phyloP scores from a whole-genome alignment of 306 rosid species.

The Vachellia pachyceras region DNA sequence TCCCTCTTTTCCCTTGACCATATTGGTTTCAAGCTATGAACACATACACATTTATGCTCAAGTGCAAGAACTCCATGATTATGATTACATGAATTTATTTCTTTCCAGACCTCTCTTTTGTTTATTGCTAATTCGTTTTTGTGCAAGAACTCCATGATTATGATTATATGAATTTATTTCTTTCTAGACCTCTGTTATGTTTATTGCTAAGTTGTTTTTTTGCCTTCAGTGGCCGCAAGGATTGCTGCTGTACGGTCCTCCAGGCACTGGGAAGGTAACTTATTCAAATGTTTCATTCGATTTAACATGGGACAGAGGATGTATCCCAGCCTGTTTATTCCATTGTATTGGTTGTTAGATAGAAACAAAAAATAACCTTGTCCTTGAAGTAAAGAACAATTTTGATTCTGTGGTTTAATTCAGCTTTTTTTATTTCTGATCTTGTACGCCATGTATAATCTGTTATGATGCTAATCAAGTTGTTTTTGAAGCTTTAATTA shows the following conservation, averaged over 20 bases:
- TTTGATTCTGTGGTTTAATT: not conserved
- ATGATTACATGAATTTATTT: no score
- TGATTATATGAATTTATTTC: not conserved
- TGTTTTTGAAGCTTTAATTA: not conserved
- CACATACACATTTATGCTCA: not conserved
- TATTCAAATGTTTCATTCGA: not conserved
- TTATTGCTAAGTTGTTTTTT: conserved; percentile 30
- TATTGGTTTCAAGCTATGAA: not conserved
- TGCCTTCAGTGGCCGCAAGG: conserved; percentile 85
- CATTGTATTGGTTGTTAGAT: conserved; percentile 1
- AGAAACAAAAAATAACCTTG: not conserved
- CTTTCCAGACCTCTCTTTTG: no score
- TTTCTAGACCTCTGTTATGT: conserved; percentile 5
- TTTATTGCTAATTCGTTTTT: no score
- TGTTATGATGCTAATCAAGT: not conserved
- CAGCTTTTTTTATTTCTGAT: not conserved
- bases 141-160: no score
- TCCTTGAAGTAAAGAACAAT: not conserved
- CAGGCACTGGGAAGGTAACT: conserved; percentile 89
- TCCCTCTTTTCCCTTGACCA: not conserved
- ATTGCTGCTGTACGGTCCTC: conserved; percentile 87
- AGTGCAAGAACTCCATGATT: not conserved
- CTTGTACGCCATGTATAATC: not conserved
- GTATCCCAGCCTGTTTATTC: not conserved
- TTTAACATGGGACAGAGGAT: not conserved